These are phyloP conservation scores for Coniella vitis DNA, from an alignment of 2,329 filamentous ascomycete genomes.

Conservation along the genomic window DNA sequence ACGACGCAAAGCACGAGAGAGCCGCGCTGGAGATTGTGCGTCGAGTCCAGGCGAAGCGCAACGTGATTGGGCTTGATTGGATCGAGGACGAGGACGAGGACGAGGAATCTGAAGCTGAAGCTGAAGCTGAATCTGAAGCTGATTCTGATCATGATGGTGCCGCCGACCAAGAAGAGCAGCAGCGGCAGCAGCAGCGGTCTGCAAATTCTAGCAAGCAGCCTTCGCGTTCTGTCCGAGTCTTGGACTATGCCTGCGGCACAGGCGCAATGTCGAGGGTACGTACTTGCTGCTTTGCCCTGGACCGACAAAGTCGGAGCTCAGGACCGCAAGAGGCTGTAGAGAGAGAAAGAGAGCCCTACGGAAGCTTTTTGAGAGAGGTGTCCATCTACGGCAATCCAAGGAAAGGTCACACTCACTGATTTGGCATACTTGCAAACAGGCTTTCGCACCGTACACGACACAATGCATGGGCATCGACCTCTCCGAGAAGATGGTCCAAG, in stretches of 20 bases:
- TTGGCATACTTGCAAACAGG: constrained; percentile 29
- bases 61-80: constrained; percentile 58
- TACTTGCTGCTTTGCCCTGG: too few relatives aligned
- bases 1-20: constrained; percentile 51
- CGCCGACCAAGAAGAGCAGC: too few relatives aligned
- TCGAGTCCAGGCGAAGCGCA: constrained; percentile 44
- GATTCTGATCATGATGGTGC: too few relatives aligned
- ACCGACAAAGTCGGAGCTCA: too few relatives aligned
- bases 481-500: constrained; percentile 61
- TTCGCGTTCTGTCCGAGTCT: constrained; percentile 40
- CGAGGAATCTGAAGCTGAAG: constrained; percentile 21
- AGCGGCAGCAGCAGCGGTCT: too few relatives aligned
- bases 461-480: constrained; percentile 63
- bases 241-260: constrained; percentile 74
- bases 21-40: constrained; percentile 46
- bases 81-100: constrained; percentile 31
- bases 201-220: too few relatives aligned
- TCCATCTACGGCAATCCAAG: too few relatives aligned
- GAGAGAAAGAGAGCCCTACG: too few relatives aligned
- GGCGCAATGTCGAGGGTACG: constrained; percentile 58
- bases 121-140: too few relatives aligned
- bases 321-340: too few relatives aligned
- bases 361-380: too few relatives aligned
- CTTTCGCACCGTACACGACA: constrained; percentile 54
- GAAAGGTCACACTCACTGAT: background rate